Conservation (phyloP, 2,329 filamentous ascomycete genomes). For the Zymoseptoria passerinii region DNA sequence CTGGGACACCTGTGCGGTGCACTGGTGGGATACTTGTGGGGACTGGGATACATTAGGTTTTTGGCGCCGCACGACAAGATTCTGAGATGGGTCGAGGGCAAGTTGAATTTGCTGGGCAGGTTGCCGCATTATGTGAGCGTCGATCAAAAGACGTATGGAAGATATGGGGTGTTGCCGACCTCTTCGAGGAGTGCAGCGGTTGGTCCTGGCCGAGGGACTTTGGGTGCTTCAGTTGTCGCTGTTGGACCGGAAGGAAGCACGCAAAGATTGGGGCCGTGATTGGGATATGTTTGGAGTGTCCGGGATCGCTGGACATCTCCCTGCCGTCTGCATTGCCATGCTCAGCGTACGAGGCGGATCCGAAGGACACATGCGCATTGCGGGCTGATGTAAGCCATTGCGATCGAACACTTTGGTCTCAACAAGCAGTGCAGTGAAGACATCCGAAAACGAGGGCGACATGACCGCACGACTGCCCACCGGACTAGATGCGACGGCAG, state of each 20-base stretch:
- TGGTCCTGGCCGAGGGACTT: slow-evolving; percentile 22
- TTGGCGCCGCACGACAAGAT: slow-evolving; percentile 83
- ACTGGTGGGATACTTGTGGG: slow-evolving; percentile 78
- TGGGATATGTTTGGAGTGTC: not conserved
- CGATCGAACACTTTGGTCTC: not conserved
- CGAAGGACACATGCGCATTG: not conserved
- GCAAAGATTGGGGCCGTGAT: slow-evolving; percentile 62
- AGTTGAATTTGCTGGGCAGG: slow-evolving; percentile 73
- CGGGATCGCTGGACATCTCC: not conserved
- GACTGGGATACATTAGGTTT: slow-evolving; percentile 79
- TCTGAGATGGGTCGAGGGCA: slow-evolving; percentile 79
- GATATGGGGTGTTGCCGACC: slow-evolving; percentile 75
- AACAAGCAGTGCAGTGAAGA: not conserved
- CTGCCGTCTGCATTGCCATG: not conserved
- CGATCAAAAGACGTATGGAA: slow-evolving; percentile 90
- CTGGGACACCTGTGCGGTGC: slow-evolving; percentile 80
- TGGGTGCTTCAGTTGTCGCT: slow-evolving; percentile 29
- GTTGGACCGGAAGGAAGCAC: slow-evolving; percentile 56
- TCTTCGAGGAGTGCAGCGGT: slow-evolving; percentile 11
- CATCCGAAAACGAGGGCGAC: not conserved
- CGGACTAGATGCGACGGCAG: not conserved
- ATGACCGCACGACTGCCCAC: not conserved
- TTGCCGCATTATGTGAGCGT: slow-evolving; percentile 89
- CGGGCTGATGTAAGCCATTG: not conserved
- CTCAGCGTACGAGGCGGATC: not conserved